A percentile compares a stretch with the other conserved stretches of the same genome.
Conservation (phyloP, 805 yeast genomes). For the Starmerella kuoi region DNA sequence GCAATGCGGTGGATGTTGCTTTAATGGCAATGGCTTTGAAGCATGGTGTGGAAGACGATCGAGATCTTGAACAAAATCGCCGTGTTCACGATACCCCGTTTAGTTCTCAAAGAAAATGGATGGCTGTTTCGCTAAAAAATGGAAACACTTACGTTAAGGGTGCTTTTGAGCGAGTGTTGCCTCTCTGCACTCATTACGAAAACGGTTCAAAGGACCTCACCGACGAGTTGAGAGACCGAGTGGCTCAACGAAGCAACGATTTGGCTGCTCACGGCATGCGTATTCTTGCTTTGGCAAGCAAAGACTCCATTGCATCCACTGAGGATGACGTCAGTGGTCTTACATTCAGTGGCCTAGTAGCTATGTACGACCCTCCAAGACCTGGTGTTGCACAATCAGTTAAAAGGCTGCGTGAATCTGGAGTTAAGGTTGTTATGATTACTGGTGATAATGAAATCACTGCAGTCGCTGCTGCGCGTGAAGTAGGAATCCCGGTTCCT, state of each 20-base stretch:
- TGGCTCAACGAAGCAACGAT: slow-evolving; percentile 44
- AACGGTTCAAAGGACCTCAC: slow-evolving; percentile 44
- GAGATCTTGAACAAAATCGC: slow-evolving; percentile 38
- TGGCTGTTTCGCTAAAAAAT: slow-evolving; percentile 64
- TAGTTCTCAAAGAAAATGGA: slow-evolving; percentile 69
- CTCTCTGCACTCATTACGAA: slow-evolving; percentile 54
- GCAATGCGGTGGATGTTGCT: slow-evolving; percentile 94
- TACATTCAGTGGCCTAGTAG: slow-evolving; percentile 73
- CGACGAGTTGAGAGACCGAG: slow-evolving; percentile 36
- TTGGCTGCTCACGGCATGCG: slow-evolving; percentile 79
- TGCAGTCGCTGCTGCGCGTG: slow-evolving; percentile 39
- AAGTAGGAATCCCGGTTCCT: slow-evolving; percentile 57
- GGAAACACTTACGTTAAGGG: slow-evolving; percentile 75
- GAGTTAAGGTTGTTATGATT: slow-evolving; percentile 96
- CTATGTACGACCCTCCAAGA: slow-evolving; percentile 98
- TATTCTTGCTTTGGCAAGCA: slow-evolving; percentile 62
- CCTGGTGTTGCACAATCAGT: slow-evolving; percentile 69
- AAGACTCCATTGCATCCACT: slow-evolving; percentile 32
- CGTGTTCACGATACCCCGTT: slow-evolving; percentile 72
- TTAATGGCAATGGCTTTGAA: slow-evolving; percentile 58
- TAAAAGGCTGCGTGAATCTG: slow-evolving; percentile 68
- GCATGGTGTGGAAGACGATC: slow-evolving; percentile 60
- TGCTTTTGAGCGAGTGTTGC: slow-evolving; percentile 67
- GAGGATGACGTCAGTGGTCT: slow-evolving; percentile 58
- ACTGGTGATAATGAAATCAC: slow-evolving; percentile 56